phyloP scores from a whole-genome alignment of 805 yeast genomes.

The Metschnikowia anglica region DNA sequence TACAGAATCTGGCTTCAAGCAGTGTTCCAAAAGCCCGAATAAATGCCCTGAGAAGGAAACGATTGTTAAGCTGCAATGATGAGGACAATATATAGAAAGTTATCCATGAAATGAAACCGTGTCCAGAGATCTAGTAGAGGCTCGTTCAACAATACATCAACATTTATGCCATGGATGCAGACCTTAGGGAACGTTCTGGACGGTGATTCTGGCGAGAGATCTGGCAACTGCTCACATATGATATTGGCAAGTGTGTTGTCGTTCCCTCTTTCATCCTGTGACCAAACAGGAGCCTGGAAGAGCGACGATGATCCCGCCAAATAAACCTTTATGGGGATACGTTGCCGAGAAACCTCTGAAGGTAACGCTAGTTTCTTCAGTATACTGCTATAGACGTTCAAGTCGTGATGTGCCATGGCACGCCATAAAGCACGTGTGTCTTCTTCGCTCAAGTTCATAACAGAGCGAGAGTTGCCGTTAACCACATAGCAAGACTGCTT shows the following conservation, averaged over 20 bases:
- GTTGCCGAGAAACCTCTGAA: conserved; percentile 23
- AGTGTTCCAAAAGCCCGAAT: conserved; percentile 48
- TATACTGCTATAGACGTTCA: conserved; percentile 24
- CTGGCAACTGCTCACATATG: conserved; percentile 17
- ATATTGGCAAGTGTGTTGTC: conserved; percentile 17
- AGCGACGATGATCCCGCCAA: conserved; percentile 39
- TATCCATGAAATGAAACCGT: conserved; percentile 35
- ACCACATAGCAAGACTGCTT: conserved; percentile 79
- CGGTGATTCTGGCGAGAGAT: background rate
- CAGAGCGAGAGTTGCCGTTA: conserved; percentile 72
- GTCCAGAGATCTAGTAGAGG: conserved; percentile 33
- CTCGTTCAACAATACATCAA: conserved; percentile 18
- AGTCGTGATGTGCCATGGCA: conserved; percentile 42
- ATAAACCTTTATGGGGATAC: conserved; percentile 51
- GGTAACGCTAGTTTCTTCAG: conserved; percentile 24
- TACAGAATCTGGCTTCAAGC: conserved; percentile 97
- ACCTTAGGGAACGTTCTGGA: conserved; percentile 16
- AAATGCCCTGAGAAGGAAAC: no score
- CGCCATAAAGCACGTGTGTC: conserved; percentile 61
- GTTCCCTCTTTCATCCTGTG: conserved; percentile 11
- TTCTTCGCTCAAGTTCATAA: conserved; percentile 72
- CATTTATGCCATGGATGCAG: conserved; percentile 35
- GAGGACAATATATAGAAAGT: conserved; percentile 37
- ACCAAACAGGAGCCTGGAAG: conserved; percentile 30
- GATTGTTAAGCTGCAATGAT: no score